Percentiles rank a stretch among this genome's conserved stretches.
Conservation (phyloP, 441 rosid genomes). For the Gossypium laxum region DNA sequence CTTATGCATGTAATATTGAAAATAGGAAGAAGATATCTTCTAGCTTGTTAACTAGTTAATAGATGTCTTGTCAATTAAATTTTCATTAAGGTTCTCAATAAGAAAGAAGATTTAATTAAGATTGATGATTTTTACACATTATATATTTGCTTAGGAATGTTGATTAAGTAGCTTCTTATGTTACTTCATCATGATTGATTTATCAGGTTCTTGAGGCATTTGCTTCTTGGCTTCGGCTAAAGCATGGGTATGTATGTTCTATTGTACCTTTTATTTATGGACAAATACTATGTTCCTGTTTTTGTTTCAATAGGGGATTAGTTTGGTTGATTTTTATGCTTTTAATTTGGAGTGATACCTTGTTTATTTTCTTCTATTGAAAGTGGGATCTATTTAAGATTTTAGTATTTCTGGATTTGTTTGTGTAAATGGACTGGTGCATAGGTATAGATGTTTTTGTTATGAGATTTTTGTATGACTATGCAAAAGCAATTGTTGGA, state of each 20-base stretch:
- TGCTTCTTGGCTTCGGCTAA: constrained; percentile 94
- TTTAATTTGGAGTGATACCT: background rate
- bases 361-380: background rate
- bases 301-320: background rate
- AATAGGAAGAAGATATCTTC: no score
- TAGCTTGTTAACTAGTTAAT: no score
- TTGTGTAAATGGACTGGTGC: background rate
- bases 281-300: background rate
- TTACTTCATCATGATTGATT: constrained; percentile 15
- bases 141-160: no score
- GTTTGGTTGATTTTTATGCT: constrained; percentile 7
- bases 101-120: no score
- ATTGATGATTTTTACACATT: no score
- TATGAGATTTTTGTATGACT: background rate
- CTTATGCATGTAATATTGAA: no score
- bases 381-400: background rate
- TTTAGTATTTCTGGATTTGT: background rate
- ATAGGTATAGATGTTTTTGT: background rate
- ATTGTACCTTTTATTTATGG: background rate
- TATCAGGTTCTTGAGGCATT: constrained; percentile 97
- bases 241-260: constrained; percentile 57
- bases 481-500: background rate
- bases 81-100: no score
- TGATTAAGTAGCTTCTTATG: constrained; percentile 2
- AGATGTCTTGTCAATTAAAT: no score